Percentiles rank a stretch among this genome's conserved stretches.
Conservation (phyloP, 768 basidiomycete genomes). For the Leucosporidium yakuticum region DNA sequence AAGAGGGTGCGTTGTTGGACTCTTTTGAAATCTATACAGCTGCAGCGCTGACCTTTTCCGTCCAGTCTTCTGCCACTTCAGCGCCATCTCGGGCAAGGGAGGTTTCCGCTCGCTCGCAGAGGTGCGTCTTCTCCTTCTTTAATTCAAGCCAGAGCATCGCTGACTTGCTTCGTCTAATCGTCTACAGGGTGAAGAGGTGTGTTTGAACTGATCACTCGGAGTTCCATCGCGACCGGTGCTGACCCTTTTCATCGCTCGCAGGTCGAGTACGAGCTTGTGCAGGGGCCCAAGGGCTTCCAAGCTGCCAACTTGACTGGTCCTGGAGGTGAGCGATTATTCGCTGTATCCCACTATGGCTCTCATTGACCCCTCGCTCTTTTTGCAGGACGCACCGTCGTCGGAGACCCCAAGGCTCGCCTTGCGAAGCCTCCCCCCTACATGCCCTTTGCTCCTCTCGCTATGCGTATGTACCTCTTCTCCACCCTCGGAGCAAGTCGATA, state of each 20-base stretch:
- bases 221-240: not conserved
- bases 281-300: constrained; percentile 39
- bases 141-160: not conserved
- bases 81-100: constrained; percentile 36
- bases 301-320: constrained; percentile 38
- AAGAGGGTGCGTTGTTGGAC: constrained; percentile 33
- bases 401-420: constrained; percentile 28
- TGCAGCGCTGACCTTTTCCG: not conserved
- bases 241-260: constrained; percentile 4
- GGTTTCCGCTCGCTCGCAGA: constrained; percentile 39
- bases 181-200: constrained; percentile 7
- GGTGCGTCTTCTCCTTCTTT: constrained; percentile 10
- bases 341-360: not conserved
- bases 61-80: constrained; percentile 40
- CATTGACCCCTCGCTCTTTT: not conserved
- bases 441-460: constrained; percentile 29
- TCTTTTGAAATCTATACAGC: not conserved
- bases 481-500: not conserved
- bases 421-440: constrained; percentile 29
- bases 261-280: constrained; percentile 39
- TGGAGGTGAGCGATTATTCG: constrained; percentile 26
- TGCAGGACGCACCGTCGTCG: constrained; percentile 16
- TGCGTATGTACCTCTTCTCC: constrained; percentile 18
- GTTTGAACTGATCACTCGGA: not conserved
- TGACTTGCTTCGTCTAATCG: not conserved